Evolutionary conservation across 805 yeast genomes (phyloP), one percentile per base, ranked within the genome.

Genomic region (Yamadazyma phyllophila): DNA sequence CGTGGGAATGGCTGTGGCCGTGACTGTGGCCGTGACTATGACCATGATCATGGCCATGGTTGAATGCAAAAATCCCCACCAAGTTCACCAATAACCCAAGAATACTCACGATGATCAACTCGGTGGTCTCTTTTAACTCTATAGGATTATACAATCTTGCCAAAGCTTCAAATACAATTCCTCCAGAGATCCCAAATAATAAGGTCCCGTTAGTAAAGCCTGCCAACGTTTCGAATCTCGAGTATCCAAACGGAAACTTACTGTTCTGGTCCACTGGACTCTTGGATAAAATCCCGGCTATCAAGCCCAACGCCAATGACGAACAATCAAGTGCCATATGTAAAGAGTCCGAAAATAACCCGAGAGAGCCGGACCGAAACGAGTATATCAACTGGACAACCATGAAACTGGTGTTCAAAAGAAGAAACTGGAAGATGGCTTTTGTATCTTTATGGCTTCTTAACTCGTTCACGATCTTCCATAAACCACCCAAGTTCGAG

Each of bases 271-370:
- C 62, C 38, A 69, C 59, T 45, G 52, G 75, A 53, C 51, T 68
- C 52, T 59, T 72, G 47, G 73, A 66, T 14, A 67, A 66, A 11
- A 80, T 76, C 16, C 95, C 88, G 0, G 99, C 99, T 20, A 92
- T 74, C 2, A 94, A 70, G 0, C 99, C 99, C 26, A 94, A 77
- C 2, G 94, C 81, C 45, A 94, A 70, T 0, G 98, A 95, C 0
- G 89, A 77, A 62, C 99, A 94, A 64, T 94, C 99, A 45, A 94
- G 73, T 2, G 96, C 86, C 99, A 94, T 94, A 64, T 94, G 99
- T 43, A 94, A 74, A 1, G 97, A 89, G 60, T 94, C 99, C 14
- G 97, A 89, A 43, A 94, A 65, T 17, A 94, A 71, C 9, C 99
- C 97, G 38, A 94, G 69, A 0, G 98, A 92, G 59, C 88, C 91